Evolutionary conservation across 352 stramenopile species (phyloP).

Genomic region (Pythium rhizo-oryzae): DNA sequence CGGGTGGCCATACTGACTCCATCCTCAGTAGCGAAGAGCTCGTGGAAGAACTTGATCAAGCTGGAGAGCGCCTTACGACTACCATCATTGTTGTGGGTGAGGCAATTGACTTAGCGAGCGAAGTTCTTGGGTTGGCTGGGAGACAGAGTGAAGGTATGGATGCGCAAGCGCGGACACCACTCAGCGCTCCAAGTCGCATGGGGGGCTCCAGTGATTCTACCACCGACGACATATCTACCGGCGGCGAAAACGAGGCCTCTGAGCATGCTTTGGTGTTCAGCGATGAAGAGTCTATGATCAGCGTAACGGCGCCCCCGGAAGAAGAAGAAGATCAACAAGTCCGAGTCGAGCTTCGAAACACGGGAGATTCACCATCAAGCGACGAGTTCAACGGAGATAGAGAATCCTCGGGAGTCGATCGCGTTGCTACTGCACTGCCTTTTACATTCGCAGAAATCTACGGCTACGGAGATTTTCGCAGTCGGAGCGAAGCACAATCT

Average conservation of each 20-base stretch:
- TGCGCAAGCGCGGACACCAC: neutral
- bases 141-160: neutral
- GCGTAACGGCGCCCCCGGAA: neutral
- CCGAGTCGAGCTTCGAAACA: neutral
- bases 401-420: too few species aligned
- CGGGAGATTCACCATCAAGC: too few species aligned
- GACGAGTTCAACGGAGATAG: too few species aligned
- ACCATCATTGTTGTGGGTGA: neutral
- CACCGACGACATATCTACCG: neutral
- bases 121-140: neutral
- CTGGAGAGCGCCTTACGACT: neutral
- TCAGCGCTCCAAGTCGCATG: neutral
- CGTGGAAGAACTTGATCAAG: conserved; percentile 1
- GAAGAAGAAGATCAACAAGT: neutral
- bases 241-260: too few species aligned
- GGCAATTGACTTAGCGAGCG: conserved; percentile 6
- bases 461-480: too few species aligned
- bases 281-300: neutral
- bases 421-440: too few species aligned
- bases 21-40: neutral
- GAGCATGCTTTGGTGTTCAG: too few species aligned
- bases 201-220: neutral
- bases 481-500: too few species aligned
- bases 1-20: neutral
- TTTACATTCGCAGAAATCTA: too few species aligned